These are phyloP conservation scores for Plasmodium malariae DNA, from an alignment of 169 alveolate species.

Conservation along the genomic window DNA sequence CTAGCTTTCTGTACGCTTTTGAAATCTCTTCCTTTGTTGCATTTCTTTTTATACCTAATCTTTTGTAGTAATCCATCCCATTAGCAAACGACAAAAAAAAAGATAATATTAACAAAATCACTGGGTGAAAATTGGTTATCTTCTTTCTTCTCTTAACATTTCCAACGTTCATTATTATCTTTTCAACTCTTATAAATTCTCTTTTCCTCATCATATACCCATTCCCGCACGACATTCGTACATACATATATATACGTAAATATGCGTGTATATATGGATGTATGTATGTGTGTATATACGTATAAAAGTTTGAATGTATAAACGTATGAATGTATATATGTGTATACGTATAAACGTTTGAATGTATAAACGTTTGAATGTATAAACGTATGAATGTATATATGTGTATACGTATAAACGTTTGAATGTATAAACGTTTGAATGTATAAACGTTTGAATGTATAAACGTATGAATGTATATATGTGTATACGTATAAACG, in stretches of 20 bases:
- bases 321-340: neutral
- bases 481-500: neutral
- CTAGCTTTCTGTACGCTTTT: slow-evolving; percentile 94
- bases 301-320: neutral
- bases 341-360: too few relatives aligned
- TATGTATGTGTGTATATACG: neutral
- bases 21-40: slow-evolving; percentile 92
- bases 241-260: neutral
- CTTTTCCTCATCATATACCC: neutral
- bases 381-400: neutral
- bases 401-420: neutral
- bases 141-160: slow-evolving; percentile 52
- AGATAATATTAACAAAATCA: slow-evolving; percentile 36
- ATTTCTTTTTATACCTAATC: slow-evolving; percentile 89
- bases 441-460: neutral
- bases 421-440: too few relatives aligned
- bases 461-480: neutral
- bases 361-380: too few relatives aligned
- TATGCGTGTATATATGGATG: neutral
- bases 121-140: slow-evolving; percentile 22
- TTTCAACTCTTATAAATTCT: neutral
- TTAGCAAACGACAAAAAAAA: slow-evolving; percentile 47
- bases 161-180: slow-evolving; percentile 20
- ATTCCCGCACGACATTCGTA: neutral
- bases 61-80: slow-evolving; percentile 88